A percentile compares a stretch with the other conserved stretches of the same genome.
Conservation (phyloP, 306 rosid genomes). For the Medicago arabica region DNA sequence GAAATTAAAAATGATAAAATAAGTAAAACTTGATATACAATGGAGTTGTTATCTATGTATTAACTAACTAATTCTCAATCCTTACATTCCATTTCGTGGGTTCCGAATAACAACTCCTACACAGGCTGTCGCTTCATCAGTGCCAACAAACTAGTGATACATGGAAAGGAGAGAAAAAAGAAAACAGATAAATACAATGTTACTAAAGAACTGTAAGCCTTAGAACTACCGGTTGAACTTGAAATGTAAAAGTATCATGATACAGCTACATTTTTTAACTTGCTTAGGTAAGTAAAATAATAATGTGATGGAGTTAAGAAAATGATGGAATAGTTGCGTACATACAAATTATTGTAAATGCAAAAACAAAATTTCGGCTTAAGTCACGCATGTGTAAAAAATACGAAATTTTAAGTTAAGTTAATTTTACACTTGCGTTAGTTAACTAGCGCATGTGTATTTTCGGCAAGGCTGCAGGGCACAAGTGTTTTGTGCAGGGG, state of each 20-base stretch:
- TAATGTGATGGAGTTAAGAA: constrained; percentile 6
- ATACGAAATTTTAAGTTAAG: too few relatives aligned
- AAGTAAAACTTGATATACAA: constrained; percentile 21
- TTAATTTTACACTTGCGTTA: too few relatives aligned
- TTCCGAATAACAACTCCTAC: constrained; percentile 79
- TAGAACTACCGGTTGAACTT: not conserved
- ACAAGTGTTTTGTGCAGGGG: too few relatives aligned
- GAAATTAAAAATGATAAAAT: constrained; percentile 21
- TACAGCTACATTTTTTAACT: too few relatives aligned
- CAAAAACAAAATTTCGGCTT: too few relatives aligned
- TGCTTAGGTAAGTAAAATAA: too few relatives aligned
- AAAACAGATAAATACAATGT: constrained; percentile 20
- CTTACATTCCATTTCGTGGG: constrained; percentile 76
- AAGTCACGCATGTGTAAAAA: too few relatives aligned
- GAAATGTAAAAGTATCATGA: too few relatives aligned
- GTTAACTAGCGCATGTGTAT: too few relatives aligned
- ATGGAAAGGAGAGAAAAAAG: constrained; percentile 25
- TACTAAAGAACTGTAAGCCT: not conserved
- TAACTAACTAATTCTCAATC: constrained; percentile 18
- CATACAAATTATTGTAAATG: too few relatives aligned
- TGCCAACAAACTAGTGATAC: constrained; percentile 73
- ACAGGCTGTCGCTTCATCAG: constrained; percentile 97
- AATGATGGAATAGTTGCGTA: constrained; percentile 37
- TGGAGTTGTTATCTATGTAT: constrained; percentile 1
- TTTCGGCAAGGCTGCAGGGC: too few relatives aligned